Evolutionary conservation across 2,329 filamentous ascomycete genomes (phyloP).

Genomic region (Elsinoe perseae): DNA sequence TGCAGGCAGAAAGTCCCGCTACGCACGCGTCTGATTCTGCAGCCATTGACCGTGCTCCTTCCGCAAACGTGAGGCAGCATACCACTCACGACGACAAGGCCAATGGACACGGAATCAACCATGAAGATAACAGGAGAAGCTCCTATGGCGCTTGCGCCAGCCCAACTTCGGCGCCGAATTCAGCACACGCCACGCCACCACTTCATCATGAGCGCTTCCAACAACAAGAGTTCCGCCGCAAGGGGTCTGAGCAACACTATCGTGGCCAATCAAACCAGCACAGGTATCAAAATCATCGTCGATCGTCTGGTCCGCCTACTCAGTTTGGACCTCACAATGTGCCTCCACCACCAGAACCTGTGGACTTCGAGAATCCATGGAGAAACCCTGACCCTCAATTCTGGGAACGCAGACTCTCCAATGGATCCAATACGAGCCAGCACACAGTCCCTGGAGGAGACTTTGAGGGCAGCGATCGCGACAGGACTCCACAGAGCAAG

Average conservation of each 20-base stretch:
- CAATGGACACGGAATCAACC: neutral
- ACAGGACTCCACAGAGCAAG: slow-evolving; percentile 12
- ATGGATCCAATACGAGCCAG: slow-evolving; percentile 20
- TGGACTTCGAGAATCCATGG: slow-evolving; percentile 19
- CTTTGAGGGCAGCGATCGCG: slow-evolving; percentile 20
- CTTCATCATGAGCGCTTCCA: neutral
- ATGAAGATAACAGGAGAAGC: too few species aligned
- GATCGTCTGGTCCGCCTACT: neutral
- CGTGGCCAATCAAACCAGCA: neutral
- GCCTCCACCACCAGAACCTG: slow-evolving; percentile 19
- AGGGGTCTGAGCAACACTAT: neutral
- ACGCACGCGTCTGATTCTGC: neutral
- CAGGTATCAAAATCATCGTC: neutral
- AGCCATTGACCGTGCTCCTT: neutral
- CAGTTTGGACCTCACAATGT: slow-evolving; percentile 16
- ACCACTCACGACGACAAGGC: neutral
- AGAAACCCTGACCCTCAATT: slow-evolving; percentile 18
- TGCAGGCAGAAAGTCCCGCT: neutral
- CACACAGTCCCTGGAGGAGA: slow-evolving; percentile 22
- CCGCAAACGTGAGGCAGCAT: neutral
- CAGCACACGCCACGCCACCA: neutral
- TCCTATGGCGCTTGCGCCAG: neutral
- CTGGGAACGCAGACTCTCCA: slow-evolving; percentile 11
- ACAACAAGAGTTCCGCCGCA: neutral
- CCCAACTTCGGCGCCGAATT: neutral